Base-by-base conservation (phyloP, 2,329 filamentous ascomycete genomes). In the Hypoxylon sp. region DNA sequence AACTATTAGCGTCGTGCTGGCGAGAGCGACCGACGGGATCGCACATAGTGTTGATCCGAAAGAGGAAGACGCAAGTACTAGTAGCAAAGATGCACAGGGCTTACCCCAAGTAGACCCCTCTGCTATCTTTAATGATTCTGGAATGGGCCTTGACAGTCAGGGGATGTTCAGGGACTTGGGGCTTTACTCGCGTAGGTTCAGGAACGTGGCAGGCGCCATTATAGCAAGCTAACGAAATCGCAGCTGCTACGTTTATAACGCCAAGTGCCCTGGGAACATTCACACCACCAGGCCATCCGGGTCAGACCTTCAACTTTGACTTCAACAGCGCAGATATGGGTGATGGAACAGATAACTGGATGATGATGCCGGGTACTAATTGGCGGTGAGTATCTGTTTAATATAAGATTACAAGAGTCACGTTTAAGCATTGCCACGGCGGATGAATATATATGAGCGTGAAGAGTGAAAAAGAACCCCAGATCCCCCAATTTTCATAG, bases 101-200 rank as follows among this genome's bases (percentile, higher is more conserved):
- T 14, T 57, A 30, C 10, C 51, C 13, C 35, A 27, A 27, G 6
- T 14, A 6, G 27, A 57, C 33, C 17, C 55, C 17, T 58, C 55
- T 3, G 35, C 42, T 35, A 3, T 42, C 10, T 58, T 58, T 13
- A 48, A 48, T 27, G 27, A 58, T 25, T 17, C 6, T 17, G 55
- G 42, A 25, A 48, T 58, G 55, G 40, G 40, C 2, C 55, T 58
- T 35, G 42, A 48, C 31, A 48, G 7, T 17, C 55, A 58, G 40
- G 55, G 55, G 13, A 48, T 58, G 42, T 58, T 58, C 17, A 58
- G 55, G 17, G 55, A 58, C 30, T 6, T 58, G 11, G 55, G 55
- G 35, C 42, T 58, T 48, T 58, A 58, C 48, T 58, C 55, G 33
- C 55, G 55, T 58, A 7, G 33, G 55, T n/a, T 48, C n/a, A 35